A percentile compares a stretch with the other conserved stretches of the same genome.
phyloP scores from a whole-genome alignment of 2,329 filamentous ascomycete species.

The Shiraia bambusicola region DNA sequence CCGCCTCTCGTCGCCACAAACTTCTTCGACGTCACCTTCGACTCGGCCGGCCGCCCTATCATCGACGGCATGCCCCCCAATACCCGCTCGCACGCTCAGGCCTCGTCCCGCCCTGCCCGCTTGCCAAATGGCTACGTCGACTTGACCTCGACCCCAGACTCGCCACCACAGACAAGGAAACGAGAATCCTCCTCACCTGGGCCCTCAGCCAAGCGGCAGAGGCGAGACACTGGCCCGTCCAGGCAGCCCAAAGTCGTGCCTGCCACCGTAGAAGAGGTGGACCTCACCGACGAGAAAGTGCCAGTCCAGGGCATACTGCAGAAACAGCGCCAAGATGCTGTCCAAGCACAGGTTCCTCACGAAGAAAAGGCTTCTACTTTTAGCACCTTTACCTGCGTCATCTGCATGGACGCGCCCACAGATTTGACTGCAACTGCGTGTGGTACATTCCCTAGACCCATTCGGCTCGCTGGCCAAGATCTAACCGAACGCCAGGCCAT shows the following conservation, averaged over 20 bases:
- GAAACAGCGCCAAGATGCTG: conserved; percentile 56
- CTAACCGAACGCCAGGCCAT: conserved; percentile 51
- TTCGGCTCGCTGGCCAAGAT: not conserved
- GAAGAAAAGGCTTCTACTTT: conserved; percentile 46
- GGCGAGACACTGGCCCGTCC: conserved; percentile 20
- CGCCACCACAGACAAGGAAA: conserved; percentile 23
- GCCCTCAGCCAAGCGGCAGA: conserved; percentile 36
- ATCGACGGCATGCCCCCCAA: conserved; percentile 15
- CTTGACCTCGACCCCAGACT: conserved; percentile 30
- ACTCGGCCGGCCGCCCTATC: conserved; percentile 19
- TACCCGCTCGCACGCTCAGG: conserved; percentile 16
- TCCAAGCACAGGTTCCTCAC: conserved; percentile 48
- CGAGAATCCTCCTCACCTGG: conserved; percentile 26
- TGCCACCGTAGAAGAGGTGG: conserved; percentile 50
- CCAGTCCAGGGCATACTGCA: conserved; percentile 50
- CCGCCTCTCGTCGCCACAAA: conserved; percentile 19
- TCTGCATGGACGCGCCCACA: conserved; percentile 63
- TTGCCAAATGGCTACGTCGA: conserved; percentile 43
- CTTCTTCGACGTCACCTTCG: conserved; percentile 37
- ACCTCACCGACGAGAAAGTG: conserved; percentile 49
- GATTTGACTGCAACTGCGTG: conserved; percentile 62
- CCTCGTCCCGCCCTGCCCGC: conserved; percentile 20
- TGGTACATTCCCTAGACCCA: conserved; percentile 48
- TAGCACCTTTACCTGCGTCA: conserved; percentile 59
- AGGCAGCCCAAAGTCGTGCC: conserved; percentile 5